Evolutionary conservation across 2,329 filamentous ascomycete genomes (phyloP), one percentile per base, ranked within the genome.

Genomic region (Xylaria sp.): DNA sequence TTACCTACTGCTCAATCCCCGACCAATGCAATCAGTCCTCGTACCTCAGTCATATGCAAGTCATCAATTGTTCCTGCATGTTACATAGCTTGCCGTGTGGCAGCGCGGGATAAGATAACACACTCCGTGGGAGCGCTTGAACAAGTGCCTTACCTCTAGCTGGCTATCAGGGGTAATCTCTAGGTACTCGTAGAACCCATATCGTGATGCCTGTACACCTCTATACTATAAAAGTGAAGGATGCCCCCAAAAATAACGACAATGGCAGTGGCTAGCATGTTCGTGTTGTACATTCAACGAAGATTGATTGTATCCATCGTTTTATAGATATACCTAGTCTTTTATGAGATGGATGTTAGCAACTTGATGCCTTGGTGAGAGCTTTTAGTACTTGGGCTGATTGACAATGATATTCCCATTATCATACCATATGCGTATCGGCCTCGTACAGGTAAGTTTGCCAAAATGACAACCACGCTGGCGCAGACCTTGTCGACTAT

Each of bases 31-130:
- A 41, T 57, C 51, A 32, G 34, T 52, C 46, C 28, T 15, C 34
- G 44, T 37, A 58, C 32, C 51, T 28, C 28, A n/a, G 25, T n/a
- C 13, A 41, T 55, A 67, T 70, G 68, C 70, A 68, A 41, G 70
- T 72, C 70, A 70, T 70, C 64, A 48, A 56, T 64, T 32, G 68
- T 72, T 70, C 70, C 70, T 72, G 70, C 68, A 72, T 70, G 63
- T 44, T 20, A 28, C 28, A 28, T 28, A 32, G 20, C 39, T 8
- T 37, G 28, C 8, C 15, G 15, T 20, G 52, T 54, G 50, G 13
- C n/a, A 2, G 28, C 41, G 63, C 39, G 12, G 46, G 63, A 67
- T 44, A 57, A 55, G 52, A 59, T 23, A 54, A 13, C 46, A 39
- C 28, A 13, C 46, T 52, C 52, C 37, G 52, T 20, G 51, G 63